Evolutionary conservation across 371 early-diverging fungal genomes (phyloP).

Genomic region (Syncephalastrum monosporum): DNA sequence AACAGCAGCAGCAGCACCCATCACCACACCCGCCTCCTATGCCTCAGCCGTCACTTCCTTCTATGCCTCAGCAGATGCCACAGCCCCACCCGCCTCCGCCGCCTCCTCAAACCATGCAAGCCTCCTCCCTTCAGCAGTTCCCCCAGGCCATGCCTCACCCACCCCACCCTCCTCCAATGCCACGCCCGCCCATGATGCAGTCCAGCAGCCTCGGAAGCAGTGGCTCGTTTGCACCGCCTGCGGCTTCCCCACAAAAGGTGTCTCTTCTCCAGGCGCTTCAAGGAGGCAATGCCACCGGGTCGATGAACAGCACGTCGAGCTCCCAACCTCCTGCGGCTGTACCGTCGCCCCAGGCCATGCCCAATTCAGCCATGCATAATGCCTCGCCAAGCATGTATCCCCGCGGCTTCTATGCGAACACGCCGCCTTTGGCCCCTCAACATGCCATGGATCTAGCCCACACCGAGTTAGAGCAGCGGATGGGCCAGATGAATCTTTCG

Average conservation of each 20-base stretch:
- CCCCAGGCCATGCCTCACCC: slow-evolving; percentile 1
- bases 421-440: slow-evolving; percentile 26
- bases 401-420: slow-evolving; percentile 4
- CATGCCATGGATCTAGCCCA: slow-evolving; percentile 27
- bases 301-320: neutral
- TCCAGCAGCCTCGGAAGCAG: slow-evolving; percentile 1
- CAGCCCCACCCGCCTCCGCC: slow-evolving; percentile 3
- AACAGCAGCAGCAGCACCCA: neutral
- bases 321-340: slow-evolving; percentile 4
- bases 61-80: neutral
- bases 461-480: slow-evolving; percentile 27
- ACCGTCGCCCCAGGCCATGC: slow-evolving; percentile 9
- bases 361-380: neutral
- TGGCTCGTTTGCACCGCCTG: slow-evolving; percentile 18
- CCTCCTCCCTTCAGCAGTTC: neutral
- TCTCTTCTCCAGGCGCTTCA: slow-evolving; percentile 46
- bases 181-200: slow-evolving; percentile 3
- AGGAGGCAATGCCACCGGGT: slow-evolving; percentile 16
- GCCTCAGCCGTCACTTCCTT: slow-evolving; percentile 8
- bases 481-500: slow-evolving; percentile 30
- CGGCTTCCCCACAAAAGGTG: slow-evolving; percentile 47
- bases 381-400: neutral
- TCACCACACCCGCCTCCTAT: slow-evolving; percentile 1
- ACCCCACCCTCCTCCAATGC: slow-evolving; percentile 6
- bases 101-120: slow-evolving; percentile 1